Evolutionary conservation across 441 rosid genomes (phyloP).

Genomic region (Gossypium armourianum): DNA sequence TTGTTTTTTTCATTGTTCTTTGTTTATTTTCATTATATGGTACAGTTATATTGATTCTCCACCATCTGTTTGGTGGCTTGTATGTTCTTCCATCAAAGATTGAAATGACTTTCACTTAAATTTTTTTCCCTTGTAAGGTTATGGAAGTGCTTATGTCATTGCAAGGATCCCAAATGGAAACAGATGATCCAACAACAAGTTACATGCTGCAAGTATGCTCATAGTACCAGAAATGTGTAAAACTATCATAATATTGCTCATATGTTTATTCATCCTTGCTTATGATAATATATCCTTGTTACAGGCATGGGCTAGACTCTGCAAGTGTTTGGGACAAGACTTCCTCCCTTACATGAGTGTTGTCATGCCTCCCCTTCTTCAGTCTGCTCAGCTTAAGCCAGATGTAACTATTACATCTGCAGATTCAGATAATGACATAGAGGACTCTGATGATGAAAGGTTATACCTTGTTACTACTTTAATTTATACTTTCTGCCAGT

Average conservation of each 20-base stretch:
- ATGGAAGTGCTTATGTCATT: slow-evolving; percentile 98
- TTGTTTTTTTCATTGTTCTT: background rate
- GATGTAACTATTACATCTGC: slow-evolving; percentile 97
- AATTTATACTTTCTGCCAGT: slow-evolving; percentile 6
- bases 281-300: slow-evolving; percentile 14
- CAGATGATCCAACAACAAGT: slow-evolving; percentile 95
- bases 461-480: slow-evolving; percentile 17
- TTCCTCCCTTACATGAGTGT: slow-evolving; percentile 93
- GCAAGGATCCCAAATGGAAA: slow-evolving; percentile 92
- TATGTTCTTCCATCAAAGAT: background rate
- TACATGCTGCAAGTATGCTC: slow-evolving; percentile 84
- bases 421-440: slow-evolving; percentile 87
- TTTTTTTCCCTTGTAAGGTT: slow-evolving; percentile 42
- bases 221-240: slow-evolving; percentile 5
- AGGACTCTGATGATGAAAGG: slow-evolving; percentile 96
- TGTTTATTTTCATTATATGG: slow-evolving; percentile 2
- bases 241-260: background rate
- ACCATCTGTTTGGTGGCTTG: background rate
- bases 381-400: slow-evolving; percentile 94
- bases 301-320: slow-evolving; percentile 98
- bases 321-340: slow-evolving; percentile 97
- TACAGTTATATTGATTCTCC: background rate
- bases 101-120: background rate
- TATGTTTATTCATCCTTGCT: background rate
- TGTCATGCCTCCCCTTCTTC: slow-evolving; percentile 97